Conservation (phyloP, 1,139 yeast genomes). For the Saccharomyces hybrid region DNA sequence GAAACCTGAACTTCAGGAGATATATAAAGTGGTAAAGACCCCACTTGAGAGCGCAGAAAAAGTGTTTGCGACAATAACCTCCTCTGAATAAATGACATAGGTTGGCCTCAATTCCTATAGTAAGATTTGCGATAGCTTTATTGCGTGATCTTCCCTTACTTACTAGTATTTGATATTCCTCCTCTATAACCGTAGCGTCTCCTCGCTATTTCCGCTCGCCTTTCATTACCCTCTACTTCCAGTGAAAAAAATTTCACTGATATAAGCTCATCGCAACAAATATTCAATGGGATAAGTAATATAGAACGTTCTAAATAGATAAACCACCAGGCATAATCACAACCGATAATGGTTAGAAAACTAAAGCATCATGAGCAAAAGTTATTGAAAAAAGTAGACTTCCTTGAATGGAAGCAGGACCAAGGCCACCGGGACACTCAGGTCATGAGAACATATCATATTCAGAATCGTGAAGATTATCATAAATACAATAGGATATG, state of each 20-base stretch:
- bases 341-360: slow-evolving; percentile 67
- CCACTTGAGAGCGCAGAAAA: slow-evolving; percentile 43
- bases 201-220: neutral
- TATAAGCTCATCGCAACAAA: slow-evolving; percentile 10
- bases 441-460: slow-evolving; percentile 89
- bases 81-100: slow-evolving; percentile 6
- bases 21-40: slow-evolving; percentile 49
- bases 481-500: slow-evolving; percentile 86
- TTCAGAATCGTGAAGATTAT: slow-evolving; percentile 92
- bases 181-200: neutral
- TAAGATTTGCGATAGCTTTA: neutral
- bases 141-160: neutral
- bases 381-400: slow-evolving; percentile 89
- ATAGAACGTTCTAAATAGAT: neutral
- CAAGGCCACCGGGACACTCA: slow-evolving; percentile 90
- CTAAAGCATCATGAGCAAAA: slow-evolving; percentile 93
- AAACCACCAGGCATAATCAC: neutral
- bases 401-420: slow-evolving; percentile 96
- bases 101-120: neutral
- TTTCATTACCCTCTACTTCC: neutral
- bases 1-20: slow-evolving; percentile 44
- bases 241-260: neutral
- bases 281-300: neutral
- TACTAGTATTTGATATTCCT: neutral
- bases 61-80: slow-evolving; percentile 33